Percentiles rank a stretch among this genome's conserved stretches.
Conservation (phyloP, 2,329 filamentous ascomycete species). For the Monosporascus cannonballus region DNA sequence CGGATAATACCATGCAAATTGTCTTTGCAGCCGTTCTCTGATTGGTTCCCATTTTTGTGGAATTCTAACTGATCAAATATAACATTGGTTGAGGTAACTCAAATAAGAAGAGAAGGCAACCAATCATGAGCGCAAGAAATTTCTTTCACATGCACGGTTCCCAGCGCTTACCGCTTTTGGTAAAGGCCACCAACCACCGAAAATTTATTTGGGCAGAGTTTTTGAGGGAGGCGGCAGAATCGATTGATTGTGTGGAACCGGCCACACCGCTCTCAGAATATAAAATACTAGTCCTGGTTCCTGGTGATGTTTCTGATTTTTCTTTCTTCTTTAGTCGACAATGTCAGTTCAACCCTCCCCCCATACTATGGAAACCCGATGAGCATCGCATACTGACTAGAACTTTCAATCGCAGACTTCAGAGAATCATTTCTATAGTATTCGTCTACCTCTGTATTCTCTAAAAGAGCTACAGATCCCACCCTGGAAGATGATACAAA, state of each 20-base stretch:
- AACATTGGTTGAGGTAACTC: too few relatives aligned
- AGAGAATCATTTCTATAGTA: conserved; percentile 99
- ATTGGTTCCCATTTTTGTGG: too few relatives aligned
- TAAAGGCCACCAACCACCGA: too few relatives aligned
- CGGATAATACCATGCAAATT: too few relatives aligned
- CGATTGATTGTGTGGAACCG: background rate
- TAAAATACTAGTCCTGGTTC: conserved; percentile 29
- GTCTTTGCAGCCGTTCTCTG: too few relatives aligned
- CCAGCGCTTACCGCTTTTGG: too few relatives aligned
- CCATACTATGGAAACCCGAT: conserved; percentile 21
- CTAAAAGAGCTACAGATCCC: conserved; percentile 87
- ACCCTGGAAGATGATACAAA: conserved; percentile 92
- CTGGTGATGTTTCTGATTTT: conserved; percentile 32
- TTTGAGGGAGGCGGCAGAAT: background rate
- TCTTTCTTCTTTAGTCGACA: conserved; percentile 53
- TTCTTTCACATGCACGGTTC: too few relatives aligned
- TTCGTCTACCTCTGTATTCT: conserved; percentile 87
- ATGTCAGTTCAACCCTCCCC: conserved; percentile 45
- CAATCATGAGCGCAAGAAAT: too few relatives aligned
- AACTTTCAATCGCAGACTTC: conserved; percentile 18
- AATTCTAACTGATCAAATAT: too few relatives aligned
- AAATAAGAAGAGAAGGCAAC: too few relatives aligned
- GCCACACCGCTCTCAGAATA: conserved; percentile 25
- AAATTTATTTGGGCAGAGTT: background rate
- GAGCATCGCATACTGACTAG: conserved; percentile 8